Evolutionary conservation across 2,329 filamentous ascomycete genomes (phyloP).

Genomic region (Bertia moriformis): DNA sequence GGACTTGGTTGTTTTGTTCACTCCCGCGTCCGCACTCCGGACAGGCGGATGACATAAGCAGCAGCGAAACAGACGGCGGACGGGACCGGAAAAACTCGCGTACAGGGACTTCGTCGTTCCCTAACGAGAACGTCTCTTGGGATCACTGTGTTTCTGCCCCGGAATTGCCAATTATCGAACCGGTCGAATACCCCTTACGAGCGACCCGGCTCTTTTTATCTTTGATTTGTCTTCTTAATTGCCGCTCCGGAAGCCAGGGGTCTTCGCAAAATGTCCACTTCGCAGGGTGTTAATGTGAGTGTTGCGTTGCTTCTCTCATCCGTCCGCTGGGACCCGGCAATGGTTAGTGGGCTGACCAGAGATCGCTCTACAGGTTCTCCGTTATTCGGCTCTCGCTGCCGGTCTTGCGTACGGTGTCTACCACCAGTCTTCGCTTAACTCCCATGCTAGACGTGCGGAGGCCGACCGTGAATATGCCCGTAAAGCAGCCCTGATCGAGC

Average conservation of each 20-base stretch:
- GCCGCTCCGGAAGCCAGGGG: neutral
- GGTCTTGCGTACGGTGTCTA: slow-evolving; percentile 92
- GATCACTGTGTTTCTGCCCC: too few species aligned
- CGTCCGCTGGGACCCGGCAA: neutral
- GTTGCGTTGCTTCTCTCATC: too few species aligned
- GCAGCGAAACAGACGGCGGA: neutral
- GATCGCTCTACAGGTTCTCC: slow-evolving; percentile 62
- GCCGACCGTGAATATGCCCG: slow-evolving; percentile 73
- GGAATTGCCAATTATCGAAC: neutral
- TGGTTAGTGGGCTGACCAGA: slow-evolving; percentile 4
- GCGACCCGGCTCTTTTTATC: neutral
- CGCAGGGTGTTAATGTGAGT: slow-evolving; percentile 1
- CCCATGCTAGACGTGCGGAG: slow-evolving; percentile 55
- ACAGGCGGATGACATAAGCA: slow-evolving; percentile 1
- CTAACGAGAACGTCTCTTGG: neutral
- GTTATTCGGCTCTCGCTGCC: slow-evolving; percentile 83
- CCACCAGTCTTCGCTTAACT: slow-evolving; percentile 72
- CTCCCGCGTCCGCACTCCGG: neutral
- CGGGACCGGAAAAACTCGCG: slow-evolving; percentile 1
- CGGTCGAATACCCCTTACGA: neutral
- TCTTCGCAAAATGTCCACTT: neutral
- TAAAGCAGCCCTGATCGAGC: slow-evolving; percentile 79
- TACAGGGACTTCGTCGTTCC: neutral
- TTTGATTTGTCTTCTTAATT: neutral
- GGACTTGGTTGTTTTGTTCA: neutral